Base-by-base conservation (phyloP, 1,139 yeast species). In the Zygosaccharomyces pseudobailii region DNA sequence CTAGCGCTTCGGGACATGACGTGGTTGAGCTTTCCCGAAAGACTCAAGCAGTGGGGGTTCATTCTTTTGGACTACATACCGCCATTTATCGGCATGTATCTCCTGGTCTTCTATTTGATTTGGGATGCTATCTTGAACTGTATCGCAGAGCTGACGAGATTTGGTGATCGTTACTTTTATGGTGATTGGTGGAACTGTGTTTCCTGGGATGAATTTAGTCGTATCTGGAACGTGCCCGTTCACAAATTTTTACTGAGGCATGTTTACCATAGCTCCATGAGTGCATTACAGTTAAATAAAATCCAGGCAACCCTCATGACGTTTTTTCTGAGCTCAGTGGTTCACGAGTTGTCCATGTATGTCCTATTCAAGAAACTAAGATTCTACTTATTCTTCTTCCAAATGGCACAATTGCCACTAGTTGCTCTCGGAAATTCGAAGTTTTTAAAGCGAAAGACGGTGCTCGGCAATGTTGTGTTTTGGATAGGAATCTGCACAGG, bases 181-280 rank as follows among this genome's bases (percentile, higher is more conserved):
- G 95, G 95, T 3, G 87, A 89, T 37, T 92, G 98, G 98, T 92
- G 97, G 98, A 87, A 92, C 57, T 87, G 95, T 55, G 81, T 86
- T 25, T 84, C 89, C 42, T 92, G 97, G 96, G 89, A 87, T 48
- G 92, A 89, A 63, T 92, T 87, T 69, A 86, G 97, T 7, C 77
- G 97, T 55, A 82, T 87, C 55, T 94, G 99, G 98, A 92, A 92
- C 64, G 77, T 80, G 7, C 97, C 97, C 0, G 97, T 94, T n/a
- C 97, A 92, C 66, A 79, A 82, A 56, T 92, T 92, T 60, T 71
- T 92, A 50, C 71, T 89, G 39, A 78, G 97, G 54, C 99, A 94
- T 63, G 98, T 92, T 6, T 94, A 92, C 66, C 97, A 89, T 64
- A 84, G 95, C 27, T 81, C 94, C 13, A 87, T 92, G 51, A 81